Evolutionary conservation across 2,329 filamentous ascomycete genomes (phyloP), one percentile per base, ranked within the genome.

Genomic region (Rugonectria rugulosa): DNA sequence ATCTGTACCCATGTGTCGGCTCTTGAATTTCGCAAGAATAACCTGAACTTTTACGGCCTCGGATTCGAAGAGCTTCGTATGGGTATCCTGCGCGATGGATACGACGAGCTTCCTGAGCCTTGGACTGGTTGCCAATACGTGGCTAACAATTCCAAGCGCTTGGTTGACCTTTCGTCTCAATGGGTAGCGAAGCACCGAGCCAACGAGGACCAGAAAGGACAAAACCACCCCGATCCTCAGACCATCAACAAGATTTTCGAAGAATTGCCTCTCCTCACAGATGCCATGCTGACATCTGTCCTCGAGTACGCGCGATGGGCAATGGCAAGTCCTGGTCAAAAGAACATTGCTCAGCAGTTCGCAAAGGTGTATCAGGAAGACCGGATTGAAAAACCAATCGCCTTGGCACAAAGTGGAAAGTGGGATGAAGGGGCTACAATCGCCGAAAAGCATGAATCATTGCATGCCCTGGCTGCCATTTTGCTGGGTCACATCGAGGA

Each of bases 81-180:
- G 61, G 88, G 88, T 6, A 83, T 91, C 20, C 73, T 91, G 9
- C 75, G 77, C 2, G 76, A 81, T 14, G 83, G 85, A 38, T 93
- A 92, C 67, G 81, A 87, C 17, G 84, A 81, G 10, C 79, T 97
- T 8, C 85, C 89, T 0, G 87, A 91, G 56, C 90, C 93, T 38
- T 99, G 95, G 95, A 97, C 93, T 0, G 92, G 91, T 14, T 86
- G 83, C 62, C 73, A 77, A 37, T 85, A 81, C 60, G 77, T 87
- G 51, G 82, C 85, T 45, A 87, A 87, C 69, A 88, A 87, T 58
- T 67, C 80, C 11, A 84, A 85, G 67, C 83, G 85, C 15, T 78
- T 88, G 14, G 76, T 84, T 20, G 82, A 87, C 60, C 78, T 88
- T 15, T 80, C 79, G 32, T 77, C 81, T 21, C 78, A 81, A 54